Base-by-base conservation (phyloP, 1,284 basidiomycete genomes). In the Rhizopogon hawkerae region DNA sequence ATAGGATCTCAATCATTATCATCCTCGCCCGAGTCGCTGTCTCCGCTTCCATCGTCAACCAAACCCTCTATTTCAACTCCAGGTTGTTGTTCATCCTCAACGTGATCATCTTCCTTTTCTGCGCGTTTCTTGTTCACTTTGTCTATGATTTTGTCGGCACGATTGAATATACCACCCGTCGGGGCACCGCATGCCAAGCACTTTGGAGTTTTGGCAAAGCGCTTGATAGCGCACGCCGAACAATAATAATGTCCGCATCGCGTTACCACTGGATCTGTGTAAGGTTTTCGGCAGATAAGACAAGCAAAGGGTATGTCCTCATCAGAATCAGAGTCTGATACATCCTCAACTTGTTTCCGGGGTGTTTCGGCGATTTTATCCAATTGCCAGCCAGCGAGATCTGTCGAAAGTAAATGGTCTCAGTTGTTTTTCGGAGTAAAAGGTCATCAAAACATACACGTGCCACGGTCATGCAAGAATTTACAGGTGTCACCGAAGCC, bases 401-500 rank as follows among this genome's bases (percentile, higher is more conserved):
- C 97, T 87, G 68, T 63, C 57, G 64, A 66, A 35, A 62, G 58
- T 60, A 60, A 64, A 53, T 61, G 51, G 62, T 36, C 48, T 46
- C 36, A 41, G 18, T 46, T 34, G 26, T 26, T 34, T 35, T 48
- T 54, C 51, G 56, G 42, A 38, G 36, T 18, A 5, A 35, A 8
- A 8, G 13, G 36, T 26, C 4, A 6, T 35, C 42, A 47, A 53
- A 39, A 79, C 85, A 66, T 60, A 88, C 86, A 90, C 37, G 87
- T 90, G 52, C 86, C 86, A 58, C 86, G 82, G 67, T 92, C 89
- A 67, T 92, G 89, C 64, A 92, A 74, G 70, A 93, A 92, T 74
- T 98, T 98, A 73, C 95, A 99, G 6, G 92, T 94, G 69, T 99
- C 96, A 26, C 96, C 96, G 65, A 96, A 99, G 3, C 96, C 96